phyloP scores from a whole-genome alignment of 1,284 basidiomycete genomes.

The Porogramme epimiltina region DNA sequence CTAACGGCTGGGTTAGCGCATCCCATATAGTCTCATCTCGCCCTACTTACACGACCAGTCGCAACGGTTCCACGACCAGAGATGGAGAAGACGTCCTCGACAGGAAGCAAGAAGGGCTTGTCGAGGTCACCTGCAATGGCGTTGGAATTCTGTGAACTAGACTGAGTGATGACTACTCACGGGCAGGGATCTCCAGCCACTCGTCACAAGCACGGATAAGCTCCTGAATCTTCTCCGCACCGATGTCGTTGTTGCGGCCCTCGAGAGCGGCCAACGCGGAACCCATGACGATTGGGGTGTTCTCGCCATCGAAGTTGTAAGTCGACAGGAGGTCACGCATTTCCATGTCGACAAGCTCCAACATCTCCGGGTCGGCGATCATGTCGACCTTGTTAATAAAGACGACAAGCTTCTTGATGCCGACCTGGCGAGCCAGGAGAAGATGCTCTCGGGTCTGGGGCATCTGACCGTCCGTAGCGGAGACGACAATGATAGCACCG shows the following conservation, averaged over 20 bases:
- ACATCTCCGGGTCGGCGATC: constrained; percentile 97
- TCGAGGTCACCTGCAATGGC: constrained; percentile 84
- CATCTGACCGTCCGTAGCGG: constrained; percentile 99
- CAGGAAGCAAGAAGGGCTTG: constrained; percentile 96
- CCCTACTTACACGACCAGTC: constrained; percentile 77
- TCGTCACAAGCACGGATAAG: constrained; percentile 88
- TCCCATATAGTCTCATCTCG: not conserved
- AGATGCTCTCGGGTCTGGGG: constrained; percentile 99
- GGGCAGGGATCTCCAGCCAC: constrained; percentile 95
- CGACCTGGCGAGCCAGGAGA: constrained; percentile 96
- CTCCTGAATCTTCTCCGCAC: constrained; percentile 81
- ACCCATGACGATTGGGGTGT: constrained; percentile 96
- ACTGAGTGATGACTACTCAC: constrained; percentile 46
- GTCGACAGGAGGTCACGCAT: constrained; percentile 96
- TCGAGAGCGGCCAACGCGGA: constrained; percentile 96
- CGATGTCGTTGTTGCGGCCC: constrained; percentile 79
- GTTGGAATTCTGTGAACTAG: not conserved
- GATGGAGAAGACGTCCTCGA: constrained; percentile 99
- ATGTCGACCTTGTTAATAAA: constrained; percentile 99
- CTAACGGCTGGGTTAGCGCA: constrained; percentile 36
- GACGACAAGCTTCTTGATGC: constrained; percentile 97
- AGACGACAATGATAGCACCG: constrained; percentile 96
- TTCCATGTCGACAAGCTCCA: constrained; percentile 99
- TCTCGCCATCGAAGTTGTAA: constrained; percentile 96
- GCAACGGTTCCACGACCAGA: constrained; percentile 98